Base-by-base conservation (phyloP, 768 basidiomycete genomes). In the Leccinum broughii region DNA sequence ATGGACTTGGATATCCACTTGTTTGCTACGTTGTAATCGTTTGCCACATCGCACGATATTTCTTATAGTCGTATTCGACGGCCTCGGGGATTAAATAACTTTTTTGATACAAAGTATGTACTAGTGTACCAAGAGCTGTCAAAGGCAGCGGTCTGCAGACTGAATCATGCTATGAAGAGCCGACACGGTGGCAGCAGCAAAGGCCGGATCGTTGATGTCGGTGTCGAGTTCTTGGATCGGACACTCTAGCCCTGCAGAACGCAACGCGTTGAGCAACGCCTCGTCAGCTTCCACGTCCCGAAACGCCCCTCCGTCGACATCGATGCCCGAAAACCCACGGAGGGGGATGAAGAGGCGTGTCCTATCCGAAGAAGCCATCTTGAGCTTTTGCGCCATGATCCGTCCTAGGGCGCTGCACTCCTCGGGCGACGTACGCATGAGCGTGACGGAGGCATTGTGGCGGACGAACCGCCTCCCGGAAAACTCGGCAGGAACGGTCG, bases 1-100 rank as follows among this genome's bases (percentile, higher is more conserved):
- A 82, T 77, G 83, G 82, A 83, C 82, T 74, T 75, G 79, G 81
- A 80, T 76, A 70, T 75, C 76, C 77, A 78, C 69, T 75, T 77
- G 75, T 77, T 80, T 78, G 78, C 77, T 80, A 72, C 72, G 74
- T 78, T 83, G 82, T 82, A 81, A 76, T 77, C 73, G 73, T 80
- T 73, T 54, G 41, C 52, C 9, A 32, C 7, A 30, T 51, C 55
- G 52, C 50, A 57, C 56, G n/a, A 10, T 39, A 51, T 66, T 57
- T 63, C 50, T 62, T 50, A 56, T 56, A 57, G 60, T 55, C 55
- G 54, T 53, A 55, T 58, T 63, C 41, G 61, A 68, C 35, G 54
- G 44, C 35, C 62, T 51, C 55, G 46, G 51, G 52, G 26, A 50
- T 49, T 41, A 28, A 37, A 17, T 39, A 39, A 39, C 39, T 39